phyloP scores from a whole-genome alignment of 345 rosid species.

The Camelina laxa region DNA sequence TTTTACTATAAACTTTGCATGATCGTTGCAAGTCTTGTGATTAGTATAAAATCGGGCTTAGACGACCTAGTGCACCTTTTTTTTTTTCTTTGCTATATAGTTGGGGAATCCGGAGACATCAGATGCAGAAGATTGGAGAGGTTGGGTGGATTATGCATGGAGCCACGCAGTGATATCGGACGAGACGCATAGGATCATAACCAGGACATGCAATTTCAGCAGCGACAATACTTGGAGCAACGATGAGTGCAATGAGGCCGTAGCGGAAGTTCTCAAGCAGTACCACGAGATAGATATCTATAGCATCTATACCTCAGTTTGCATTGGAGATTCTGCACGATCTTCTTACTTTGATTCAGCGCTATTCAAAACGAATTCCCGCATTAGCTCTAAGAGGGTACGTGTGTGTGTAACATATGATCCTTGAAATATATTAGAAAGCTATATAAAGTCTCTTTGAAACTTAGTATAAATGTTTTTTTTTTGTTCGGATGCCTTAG shows the following conservation, averaged over 20 bases:
- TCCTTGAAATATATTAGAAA: neutral
- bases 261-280: conserved; percentile 71
- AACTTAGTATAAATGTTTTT: neutral
- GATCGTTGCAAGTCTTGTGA: neutral
- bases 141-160: conserved; percentile 98
- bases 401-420: neutral
- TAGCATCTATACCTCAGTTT: conserved; percentile 84
- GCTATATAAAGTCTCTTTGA: neutral
- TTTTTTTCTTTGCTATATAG: conserved; percentile 41
- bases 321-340: conserved; percentile 56
- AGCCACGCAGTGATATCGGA: conserved; percentile 99
- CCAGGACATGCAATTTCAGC: conserved; percentile 79
- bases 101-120: conserved; percentile 98
- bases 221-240: conserved; percentile 77
- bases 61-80: neutral
- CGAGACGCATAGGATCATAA: conserved; percentile 73
- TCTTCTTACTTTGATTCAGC: conserved; percentile 34
- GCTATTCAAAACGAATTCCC: conserved; percentile 25
- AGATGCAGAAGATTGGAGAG: conserved; percentile 90
- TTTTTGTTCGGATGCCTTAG: neutral
- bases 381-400: conserved; percentile 34
- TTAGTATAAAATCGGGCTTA: neutral
- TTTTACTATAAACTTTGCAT: neutral
- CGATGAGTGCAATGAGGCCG: conserved; percentile 65
- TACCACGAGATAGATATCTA: conserved; percentile 86